phyloP scores from a whole-genome alignment of 2,329 filamentous ascomycete genomes.

The Apiospora aurea region DNA sequence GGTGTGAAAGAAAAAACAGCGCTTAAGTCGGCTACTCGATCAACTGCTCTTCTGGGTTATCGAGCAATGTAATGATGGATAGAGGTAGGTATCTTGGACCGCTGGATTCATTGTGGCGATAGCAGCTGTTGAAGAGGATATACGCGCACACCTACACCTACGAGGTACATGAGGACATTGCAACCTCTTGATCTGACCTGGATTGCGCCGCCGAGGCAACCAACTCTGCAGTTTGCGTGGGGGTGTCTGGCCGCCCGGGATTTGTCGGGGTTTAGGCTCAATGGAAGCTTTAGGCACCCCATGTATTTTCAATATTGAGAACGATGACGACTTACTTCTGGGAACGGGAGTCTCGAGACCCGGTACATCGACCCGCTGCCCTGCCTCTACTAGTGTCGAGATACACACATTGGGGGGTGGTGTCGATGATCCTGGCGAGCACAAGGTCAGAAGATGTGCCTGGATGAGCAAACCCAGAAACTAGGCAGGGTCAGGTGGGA shows the following conservation, averaged over 20 bases:
- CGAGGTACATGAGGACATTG: background rate
- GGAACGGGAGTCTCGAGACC: background rate
- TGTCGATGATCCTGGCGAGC: background rate
- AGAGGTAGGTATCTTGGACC: background rate
- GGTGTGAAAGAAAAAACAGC: background rate
- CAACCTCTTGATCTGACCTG: background rate
- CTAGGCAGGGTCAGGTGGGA: conserved; percentile 16
- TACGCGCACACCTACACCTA: background rate
- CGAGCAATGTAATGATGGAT: background rate
- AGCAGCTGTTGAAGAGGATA: background rate
- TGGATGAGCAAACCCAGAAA: conserved; percentile 6
- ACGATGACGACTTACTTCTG: background rate
- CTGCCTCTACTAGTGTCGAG: background rate
- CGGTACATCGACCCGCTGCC: background rate
- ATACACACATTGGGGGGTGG: background rate
- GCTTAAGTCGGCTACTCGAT: conserved; percentile 1
- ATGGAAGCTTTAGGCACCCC: background rate
- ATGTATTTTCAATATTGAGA: background rate
- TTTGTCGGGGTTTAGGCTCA: conserved; percentile 11
- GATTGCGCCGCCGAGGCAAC: conserved; percentile 1
- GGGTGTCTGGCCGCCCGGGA: background rate
- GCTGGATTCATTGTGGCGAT: background rate
- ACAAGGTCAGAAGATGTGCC: background rate
- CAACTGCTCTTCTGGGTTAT: background rate
- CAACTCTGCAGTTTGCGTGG: conserved; percentile 11